Evolutionary conservation across 2,329 filamentous ascomycete genomes (phyloP), one percentile per base, ranked within the genome.

Genomic region (Paecilomyces sp.): DNA sequence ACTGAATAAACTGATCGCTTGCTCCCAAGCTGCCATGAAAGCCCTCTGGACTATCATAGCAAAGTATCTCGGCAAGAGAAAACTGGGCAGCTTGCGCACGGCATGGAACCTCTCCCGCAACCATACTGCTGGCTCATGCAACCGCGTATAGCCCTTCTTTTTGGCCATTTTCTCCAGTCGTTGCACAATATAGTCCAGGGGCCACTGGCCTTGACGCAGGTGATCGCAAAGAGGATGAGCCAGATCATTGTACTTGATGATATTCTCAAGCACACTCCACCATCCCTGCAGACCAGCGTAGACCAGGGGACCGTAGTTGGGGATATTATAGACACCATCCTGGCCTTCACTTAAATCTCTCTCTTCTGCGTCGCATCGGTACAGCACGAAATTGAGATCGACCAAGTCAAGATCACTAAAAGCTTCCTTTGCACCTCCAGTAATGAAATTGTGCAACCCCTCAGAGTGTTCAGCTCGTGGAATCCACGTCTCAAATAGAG

Each of bases 201-300:
- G 88, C 94, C 94, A 99, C 65, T 92, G 86, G 0, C 94, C 94
- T 64, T 95, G 85, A 56, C 94, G 88, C 4, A 99, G 83, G 70
- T 99, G 93, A 69, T 97, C 88, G 74, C 93, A 97, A 11, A 99
- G 82, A 0, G 94, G 90, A 71, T 99, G 94, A 0, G 90, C 94
- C 8, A 99, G 84, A 70, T 97, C 87, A 72, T 99, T 99, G 64
- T 94, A 87, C 56, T 83, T 84, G 66, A 97, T 90, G 62, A 99
- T 88, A 60, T 89, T 82, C 67, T 91, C 88, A 51, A 99, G 79
- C 0, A 96, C 80, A 71, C 92, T 97, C 92, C 93, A 96, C 93
- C 94, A 99, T 41, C 95, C 95, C 74, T 99, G 94, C n/a, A 99
- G 82, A 62, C 94, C 94, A 61, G 93, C 93, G 74, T 97, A 99